Conservation (phyloP, 140 eudicot genomes). For the Erigeron philadelphicus region DNA sequence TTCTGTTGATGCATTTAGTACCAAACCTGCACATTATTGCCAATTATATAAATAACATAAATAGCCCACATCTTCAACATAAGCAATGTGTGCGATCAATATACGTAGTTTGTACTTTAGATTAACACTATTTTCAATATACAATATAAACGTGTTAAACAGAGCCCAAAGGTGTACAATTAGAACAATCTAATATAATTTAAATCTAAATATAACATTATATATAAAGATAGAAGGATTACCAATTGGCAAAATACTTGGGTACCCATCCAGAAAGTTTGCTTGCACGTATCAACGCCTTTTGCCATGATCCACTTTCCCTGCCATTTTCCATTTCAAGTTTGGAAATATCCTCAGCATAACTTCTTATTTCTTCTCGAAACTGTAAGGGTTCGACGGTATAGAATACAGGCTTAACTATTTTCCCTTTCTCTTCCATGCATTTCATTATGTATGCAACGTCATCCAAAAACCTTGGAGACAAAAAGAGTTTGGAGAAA, state of each 20-base stretch:
- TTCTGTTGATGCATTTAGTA: too few species aligned
- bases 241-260: background rate
- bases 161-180: too few species aligned
- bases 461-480: conserved; percentile 24
- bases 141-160: too few species aligned
- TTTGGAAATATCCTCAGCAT: background rate
- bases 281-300: background rate
- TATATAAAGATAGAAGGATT: background rate
- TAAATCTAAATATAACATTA: too few species aligned
- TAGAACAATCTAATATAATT: too few species aligned
- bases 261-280: conserved; percentile 20
- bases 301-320: conserved; percentile 18
- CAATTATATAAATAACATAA: too few species aligned
- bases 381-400: background rate
- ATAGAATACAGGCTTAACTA: conserved; percentile 20
- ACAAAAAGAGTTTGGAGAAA: conserved; percentile 14
- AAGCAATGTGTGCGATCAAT: too few species aligned
- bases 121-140: too few species aligned
- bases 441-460: conserved; percentile 21
- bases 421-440: conserved; percentile 6
- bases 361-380: background rate
- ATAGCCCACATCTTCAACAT: too few species aligned
- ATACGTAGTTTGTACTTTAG: too few species aligned
- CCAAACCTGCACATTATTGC: too few species aligned
- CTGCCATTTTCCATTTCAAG: background rate